Evolutionary conservation across 257 asterid genomes (phyloP), one percentile per base, ranked within the genome.

Genomic region (Primulina eburnea): DNA sequence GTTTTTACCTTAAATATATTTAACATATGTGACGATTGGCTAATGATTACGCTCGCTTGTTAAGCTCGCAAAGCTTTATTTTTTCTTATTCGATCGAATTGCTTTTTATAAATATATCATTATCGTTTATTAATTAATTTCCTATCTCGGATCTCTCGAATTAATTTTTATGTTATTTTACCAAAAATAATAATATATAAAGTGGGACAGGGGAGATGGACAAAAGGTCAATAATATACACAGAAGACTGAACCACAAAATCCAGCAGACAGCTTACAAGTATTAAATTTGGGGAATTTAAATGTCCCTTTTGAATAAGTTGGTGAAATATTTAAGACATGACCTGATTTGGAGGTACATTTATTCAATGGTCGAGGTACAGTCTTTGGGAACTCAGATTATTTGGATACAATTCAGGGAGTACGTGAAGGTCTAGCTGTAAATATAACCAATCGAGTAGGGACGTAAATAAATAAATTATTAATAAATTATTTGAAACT

Each of bases 341-440:
- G 69, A 62, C 38, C 11, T 65, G 10, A 58, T 43, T n/a, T 56
- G 58, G 11, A 50, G 32, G 21, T 37, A 62, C 52, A 57, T 64
- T 26, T 21, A 76, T 55, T 62, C 17, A 40, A 1, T 37, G 70
- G 28, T 6, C 32, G 34, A 65, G 65, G 62, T 68, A 37, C 60
- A 50, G 58, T 28, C 4, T 69, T 60, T 64, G 53, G 63, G 62
- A 60, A 35, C 40, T 59, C 17, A 26, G 47, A 65, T 28, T 4
- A 35, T 9, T 29, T 11, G 35, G 62, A 38, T 16, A 26, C 26
- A 10, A 11, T 18, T 3, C 53, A 7, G 6, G 30, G 60, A 40
- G 34, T 60, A 32, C 67, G 53, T 40, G 1, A 52, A 12, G 17
- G 59, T 29, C 47, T 70, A 67, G 72, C 70, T 68, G 68, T 26